Base-by-base conservation (phyloP, 2,329 filamentous ascomycete species). In the Aspergillus sp. region DNA sequence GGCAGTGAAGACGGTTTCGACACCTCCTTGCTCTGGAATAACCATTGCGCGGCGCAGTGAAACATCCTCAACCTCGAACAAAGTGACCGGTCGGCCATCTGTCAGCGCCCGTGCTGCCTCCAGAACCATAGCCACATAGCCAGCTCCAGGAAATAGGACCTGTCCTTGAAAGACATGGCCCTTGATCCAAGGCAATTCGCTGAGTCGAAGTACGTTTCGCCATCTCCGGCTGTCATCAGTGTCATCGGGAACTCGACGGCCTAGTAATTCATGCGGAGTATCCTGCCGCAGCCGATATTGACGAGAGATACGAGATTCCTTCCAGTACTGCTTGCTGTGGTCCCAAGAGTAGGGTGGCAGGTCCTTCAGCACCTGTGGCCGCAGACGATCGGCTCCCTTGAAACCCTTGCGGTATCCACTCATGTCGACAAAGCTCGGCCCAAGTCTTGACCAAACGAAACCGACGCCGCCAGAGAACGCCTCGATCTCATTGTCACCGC, bases 91-190 rank as follows among this genome's bases (percentile, higher is more conserved):
- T 10, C 14, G n/a, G 4, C 33, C 22, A 14, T 17, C 20, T n/a
- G 26, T 44, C 7, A 51, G 16, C 2, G 9, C 6, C 22, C 45
- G 24, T 22, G 36, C 38, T 3, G 54, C 54, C 16, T 55, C 55
- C 14, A 55, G n/a, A 11, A 53, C 55, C 41, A 57, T 47, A n/a
- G 26, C 33, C 4, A 55, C 30, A 40, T 57, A 57, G 5, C 54
- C 63, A 8, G 64, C 56, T 26, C 56, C 65, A 2, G 65, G 65
- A 42, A 60, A 66, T 2, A 68, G 47, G 10, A 54, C 49, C 32
- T 60, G 51, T 4, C 56, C 55, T 13, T 61, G 57, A 14, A 68
- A 42, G 13, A 45, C 45, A 44, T 69, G 65, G 13, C 53, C 59
- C 3, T 26, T 36, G 9, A 69, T 44, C 65, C 64, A 67, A 6